Evolutionary conservation across 768 basidiomycete genomes (phyloP), one percentile per base, ranked within the genome.

Genomic region (Pilatotrama ljubarskyi): DNA sequence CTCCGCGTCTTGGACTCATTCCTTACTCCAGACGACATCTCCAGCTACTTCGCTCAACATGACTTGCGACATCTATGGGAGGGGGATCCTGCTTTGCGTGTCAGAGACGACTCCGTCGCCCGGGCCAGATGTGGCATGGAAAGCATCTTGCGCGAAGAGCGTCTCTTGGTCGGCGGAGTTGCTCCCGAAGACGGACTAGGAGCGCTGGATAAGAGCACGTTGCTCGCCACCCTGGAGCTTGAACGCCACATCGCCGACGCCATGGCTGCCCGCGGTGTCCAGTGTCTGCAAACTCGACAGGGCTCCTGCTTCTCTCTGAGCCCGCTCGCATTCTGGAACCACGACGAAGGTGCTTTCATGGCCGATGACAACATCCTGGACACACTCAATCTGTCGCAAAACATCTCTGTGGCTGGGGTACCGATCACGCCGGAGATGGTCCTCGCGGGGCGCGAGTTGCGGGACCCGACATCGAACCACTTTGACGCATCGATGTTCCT

Each of bases 41-140:
- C 85, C 5, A 80, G 79, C 18, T 77, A 82, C 49, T 76, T 81
- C 50, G 81, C 80, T 15, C 83, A 84, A 38, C 76, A 82, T 48
- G 88, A 93, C 71, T 75, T 93, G 54, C 82, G 81, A 58, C 78
- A 91, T 67, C 72, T 93, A 32, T 93, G 91, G 90, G 79, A 85
- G 6, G 84, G 79, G 20, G 80, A 89, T 54, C 75, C 80, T 49
- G 78, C 83, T 29, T 76, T 94, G 37, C 84, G 82, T 56, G 77
- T 85, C 18, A 82, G 84, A 41, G 85, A 86, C 56, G 91, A 93
- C 70, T 82, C 88, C 24, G 77, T 90, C 26, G 82, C 85, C 43
- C 83, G 85, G 20, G 87, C 88, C 3, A 82, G 86, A 63, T 94
- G 92, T 66, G 82, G 84, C 18, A 78, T 79, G 47, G 86, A 86